Evolutionary conservation across 2,329 filamentous ascomycete genomes (phyloP).

Genomic region (Aspergillus unguis): DNA sequence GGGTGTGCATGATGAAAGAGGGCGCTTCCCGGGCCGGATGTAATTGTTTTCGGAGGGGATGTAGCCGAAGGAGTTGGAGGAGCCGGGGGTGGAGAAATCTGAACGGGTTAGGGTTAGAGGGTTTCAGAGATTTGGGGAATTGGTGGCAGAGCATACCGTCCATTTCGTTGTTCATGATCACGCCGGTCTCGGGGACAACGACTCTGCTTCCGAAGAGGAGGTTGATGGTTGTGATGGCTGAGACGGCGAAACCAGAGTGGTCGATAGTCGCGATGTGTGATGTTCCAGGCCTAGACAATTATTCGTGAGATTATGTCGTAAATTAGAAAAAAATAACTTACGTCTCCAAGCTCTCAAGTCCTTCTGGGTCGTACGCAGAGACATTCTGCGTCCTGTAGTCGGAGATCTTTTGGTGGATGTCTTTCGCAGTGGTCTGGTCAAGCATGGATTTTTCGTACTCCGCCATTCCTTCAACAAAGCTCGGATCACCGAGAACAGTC

Average conservation of each 20-base stretch:
- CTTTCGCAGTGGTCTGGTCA: slow-evolving; percentile 54
- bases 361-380: slow-evolving; percentile 67
- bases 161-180: slow-evolving; percentile 69
- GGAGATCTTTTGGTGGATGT: slow-evolving; percentile 64
- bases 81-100: slow-evolving; percentile 82
- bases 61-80: slow-evolving; percentile 79
- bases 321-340: slow-evolving; percentile 21
- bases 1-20: slow-evolving; percentile 77
- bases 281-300: slow-evolving; percentile 44
- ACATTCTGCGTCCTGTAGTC: slow-evolving; percentile 70
- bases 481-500: slow-evolving; percentile 77
- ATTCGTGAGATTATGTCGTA: background rate
- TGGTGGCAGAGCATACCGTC: slow-evolving; percentile 46
- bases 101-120: slow-evolving; percentile 30
- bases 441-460: slow-evolving; percentile 68
- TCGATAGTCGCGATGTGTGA: slow-evolving; percentile 64
- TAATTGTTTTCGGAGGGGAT: slow-evolving; percentile 77
- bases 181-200: slow-evolving; percentile 75
- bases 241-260: slow-evolving; percentile 68
- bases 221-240: slow-evolving; percentile 84
- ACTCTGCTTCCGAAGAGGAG: slow-evolving; percentile 76
- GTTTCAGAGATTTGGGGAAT: no score
- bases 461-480: slow-evolving; percentile 63
- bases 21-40: slow-evolving; percentile 74
- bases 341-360: slow-evolving; percentile 64